Evolutionary conservation across 2,329 filamentous ascomycete species (phyloP).

Genomic region (Lachnellula hyalina): DNA sequence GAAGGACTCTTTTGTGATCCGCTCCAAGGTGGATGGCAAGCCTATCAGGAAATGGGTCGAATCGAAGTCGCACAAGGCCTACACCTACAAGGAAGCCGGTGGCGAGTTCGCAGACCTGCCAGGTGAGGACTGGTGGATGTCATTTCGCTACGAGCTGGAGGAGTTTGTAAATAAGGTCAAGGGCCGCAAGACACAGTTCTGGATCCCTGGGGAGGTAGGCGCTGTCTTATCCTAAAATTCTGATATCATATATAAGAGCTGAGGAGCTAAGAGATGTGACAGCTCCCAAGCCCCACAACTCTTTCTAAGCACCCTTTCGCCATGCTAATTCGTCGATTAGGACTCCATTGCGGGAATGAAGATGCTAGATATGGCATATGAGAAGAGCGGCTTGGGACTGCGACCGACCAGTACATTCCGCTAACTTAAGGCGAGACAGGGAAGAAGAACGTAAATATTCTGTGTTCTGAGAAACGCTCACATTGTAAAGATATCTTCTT

Average conservation of each 20-base stretch:
- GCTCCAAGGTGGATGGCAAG: constrained; percentile 1
- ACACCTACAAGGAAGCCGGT: constrained; percentile 12
- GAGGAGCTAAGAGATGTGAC: too few relatives aligned
- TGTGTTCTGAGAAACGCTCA: too few relatives aligned
- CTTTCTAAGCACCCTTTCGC: too few relatives aligned
- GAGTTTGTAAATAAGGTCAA: constrained; percentile 42
- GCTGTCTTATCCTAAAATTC: too few relatives aligned
- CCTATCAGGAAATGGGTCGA: constrained; percentile 12
- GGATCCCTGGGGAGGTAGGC: constrained; percentile 30
- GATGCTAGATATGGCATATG: constrained; percentile 43
- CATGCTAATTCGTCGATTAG: constrained; percentile 11
- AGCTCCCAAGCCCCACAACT: too few relatives aligned
- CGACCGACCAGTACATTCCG: constrained; percentile 21
- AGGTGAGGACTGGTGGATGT: constrained; percentile 27
- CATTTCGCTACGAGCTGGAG: constrained; percentile 43
- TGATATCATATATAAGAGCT: too few relatives aligned
- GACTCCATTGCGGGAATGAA: constrained; percentile 41
- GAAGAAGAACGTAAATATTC: too few relatives aligned
- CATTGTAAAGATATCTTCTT: too few relatives aligned
- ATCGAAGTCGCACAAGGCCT: constrained; percentile 9
- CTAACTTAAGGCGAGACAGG: background rate
- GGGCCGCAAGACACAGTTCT: constrained; percentile 26
- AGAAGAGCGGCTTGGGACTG: constrained; percentile 33
- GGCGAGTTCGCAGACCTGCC: constrained; percentile 3
- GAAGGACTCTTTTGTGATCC: constrained; percentile 6